Evolutionary conservation across 2,329 filamentous ascomycete genomes (phyloP), one percentile per base, ranked within the genome.

Genomic region (Colletotrichum destructivum): DNA sequence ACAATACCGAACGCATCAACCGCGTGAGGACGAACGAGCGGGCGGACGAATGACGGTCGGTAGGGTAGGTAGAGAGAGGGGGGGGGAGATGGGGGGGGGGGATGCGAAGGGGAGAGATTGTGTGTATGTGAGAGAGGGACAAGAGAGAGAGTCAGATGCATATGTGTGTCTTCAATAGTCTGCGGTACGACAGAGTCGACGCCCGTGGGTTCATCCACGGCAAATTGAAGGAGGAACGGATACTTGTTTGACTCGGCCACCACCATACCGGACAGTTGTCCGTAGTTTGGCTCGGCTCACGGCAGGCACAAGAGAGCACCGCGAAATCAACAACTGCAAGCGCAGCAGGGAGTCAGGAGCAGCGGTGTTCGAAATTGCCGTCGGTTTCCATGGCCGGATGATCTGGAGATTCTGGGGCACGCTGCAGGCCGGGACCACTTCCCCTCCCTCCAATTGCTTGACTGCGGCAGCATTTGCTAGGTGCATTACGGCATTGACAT

Each of bases 191-290:
- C 49, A 23, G 61, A 62, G 38, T 63, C 61, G 61, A 44, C 54
- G 61, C 16, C 61, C 21, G 61, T 63, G 61, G 21, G 61, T 46
- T 44, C 47, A 44, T 54, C 49, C n/a, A 44, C 18, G 38, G 40
- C 16, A 26, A n/a, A 31, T 16, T 9, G 7, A 31, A 63, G 23
- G 26, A 63, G 51, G 8, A 38, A 16, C 23, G 49, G 18, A 40
- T 23, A 63, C 38, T 44, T 63, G 38, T 63, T 11, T 55, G 49
- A 63, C 23, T 63, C 51, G 49, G 31, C 16, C 61, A 63, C 61
- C 61, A 63, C 61, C 18, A 23, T 46, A n/a, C 49, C 23, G 61
- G 60, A 15, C 60, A 62, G 49, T n/a, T 63, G 49, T 63, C 40
- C 38, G 61, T 63, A 40, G 12, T 46, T 63, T 63, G 49, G 49